These are phyloP conservation scores for Emmonsia crescens DNA, from an alignment of 2,329 filamentous ascomycete species.

Conservation along the genomic window DNA sequence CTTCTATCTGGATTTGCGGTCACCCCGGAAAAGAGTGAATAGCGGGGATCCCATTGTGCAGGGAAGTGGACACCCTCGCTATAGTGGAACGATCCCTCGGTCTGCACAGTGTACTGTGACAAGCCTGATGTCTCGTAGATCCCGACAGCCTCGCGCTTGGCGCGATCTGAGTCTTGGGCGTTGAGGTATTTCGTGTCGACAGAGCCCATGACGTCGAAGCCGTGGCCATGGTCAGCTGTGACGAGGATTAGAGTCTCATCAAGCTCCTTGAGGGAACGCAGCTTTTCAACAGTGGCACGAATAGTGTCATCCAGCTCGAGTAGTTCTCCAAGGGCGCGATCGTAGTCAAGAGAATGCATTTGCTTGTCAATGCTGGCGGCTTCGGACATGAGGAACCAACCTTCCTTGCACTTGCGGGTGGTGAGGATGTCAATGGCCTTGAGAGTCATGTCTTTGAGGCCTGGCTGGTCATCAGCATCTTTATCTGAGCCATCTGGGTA, in stretches of 20 bases:
- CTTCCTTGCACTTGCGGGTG: conserved; percentile 53
- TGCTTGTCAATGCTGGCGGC: conserved; percentile 80
- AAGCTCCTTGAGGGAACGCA: conserved; percentile 54
- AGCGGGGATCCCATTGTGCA: conserved; percentile 72
- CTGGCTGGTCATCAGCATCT: conserved; percentile 63
- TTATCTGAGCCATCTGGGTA: conserved; percentile 54
- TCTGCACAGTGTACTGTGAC: conserved; percentile 59
- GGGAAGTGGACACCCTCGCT: conserved; percentile 67
- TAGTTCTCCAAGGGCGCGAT: conserved; percentile 72
- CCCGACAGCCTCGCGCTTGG: conserved; percentile 66
- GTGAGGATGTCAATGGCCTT: conserved; percentile 76
- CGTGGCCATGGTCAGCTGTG: conserved; percentile 81
- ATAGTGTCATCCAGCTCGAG: conserved; percentile 79
- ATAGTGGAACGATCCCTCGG: conserved; percentile 49
- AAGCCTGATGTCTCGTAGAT: conserved; percentile 62
- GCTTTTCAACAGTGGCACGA: conserved; percentile 60
- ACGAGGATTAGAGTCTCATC: conserved; percentile 70
- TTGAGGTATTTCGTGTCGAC: conserved; percentile 70
- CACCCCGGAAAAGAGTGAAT: conserved; percentile 64
- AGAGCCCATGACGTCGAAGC: conserved; percentile 74
- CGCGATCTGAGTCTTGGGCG: conserved; percentile 53
- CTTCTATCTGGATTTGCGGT: conserved; percentile 62
- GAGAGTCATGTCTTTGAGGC: conserved; percentile 79
- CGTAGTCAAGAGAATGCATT: conserved; percentile 79
- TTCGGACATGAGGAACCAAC: conserved; percentile 82